Percentiles rank a stretch among this genome's conserved stretches.
Evolutionary conservation across 768 basidiomycete genomes (phyloP).

Genomic region (Melanogaster broomeanus): DNA sequence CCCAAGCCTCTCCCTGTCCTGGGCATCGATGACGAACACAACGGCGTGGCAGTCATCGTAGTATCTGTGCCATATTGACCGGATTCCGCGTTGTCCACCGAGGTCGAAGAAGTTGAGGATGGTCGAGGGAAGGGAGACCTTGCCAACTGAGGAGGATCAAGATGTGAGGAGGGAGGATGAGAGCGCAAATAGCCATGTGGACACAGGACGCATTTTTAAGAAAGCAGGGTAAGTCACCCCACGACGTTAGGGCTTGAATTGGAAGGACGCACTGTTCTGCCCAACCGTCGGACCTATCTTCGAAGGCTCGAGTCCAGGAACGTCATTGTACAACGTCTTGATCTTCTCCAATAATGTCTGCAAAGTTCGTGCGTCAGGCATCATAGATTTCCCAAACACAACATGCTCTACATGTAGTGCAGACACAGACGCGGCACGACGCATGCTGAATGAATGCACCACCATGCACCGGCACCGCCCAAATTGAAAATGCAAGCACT

Average conservation of each 20-base stretch:
- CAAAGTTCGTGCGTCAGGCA: neutral
- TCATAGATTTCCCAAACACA: neutral
- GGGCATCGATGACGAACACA: constrained; percentile 92
- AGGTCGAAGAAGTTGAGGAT: constrained; percentile 97
- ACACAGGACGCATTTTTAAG: too few species aligned
- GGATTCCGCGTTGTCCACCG: constrained; percentile 91
- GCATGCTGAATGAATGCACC: too few species aligned
- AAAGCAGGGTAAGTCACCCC: too few species aligned
- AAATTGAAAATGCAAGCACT: neutral
- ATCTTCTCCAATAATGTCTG: constrained; percentile 91
- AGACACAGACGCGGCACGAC: too few species aligned
- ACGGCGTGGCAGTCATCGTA: constrained; percentile 98
- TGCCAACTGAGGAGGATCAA: constrained; percentile 63
- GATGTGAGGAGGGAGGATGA: neutral
- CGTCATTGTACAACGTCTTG: constrained; percentile 87
- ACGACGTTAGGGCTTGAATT: neutral
- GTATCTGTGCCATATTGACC: constrained; percentile 93
- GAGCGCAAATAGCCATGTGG: neutral
- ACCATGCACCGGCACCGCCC: constrained; percentile 3
- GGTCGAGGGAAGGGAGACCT: constrained; percentile 89
- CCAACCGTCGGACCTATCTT: constrained; percentile 97
- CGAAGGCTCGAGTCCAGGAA: constrained; percentile 84
- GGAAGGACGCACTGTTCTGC: constrained; percentile 81
- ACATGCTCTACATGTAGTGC: too few species aligned
- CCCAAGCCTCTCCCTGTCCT: constrained; percentile 82